Evolutionary conservation across 352 stramenopile species (phyloP), one percentile per base, ranked within the genome.

Genomic region (Phytophthora tubulina): DNA sequence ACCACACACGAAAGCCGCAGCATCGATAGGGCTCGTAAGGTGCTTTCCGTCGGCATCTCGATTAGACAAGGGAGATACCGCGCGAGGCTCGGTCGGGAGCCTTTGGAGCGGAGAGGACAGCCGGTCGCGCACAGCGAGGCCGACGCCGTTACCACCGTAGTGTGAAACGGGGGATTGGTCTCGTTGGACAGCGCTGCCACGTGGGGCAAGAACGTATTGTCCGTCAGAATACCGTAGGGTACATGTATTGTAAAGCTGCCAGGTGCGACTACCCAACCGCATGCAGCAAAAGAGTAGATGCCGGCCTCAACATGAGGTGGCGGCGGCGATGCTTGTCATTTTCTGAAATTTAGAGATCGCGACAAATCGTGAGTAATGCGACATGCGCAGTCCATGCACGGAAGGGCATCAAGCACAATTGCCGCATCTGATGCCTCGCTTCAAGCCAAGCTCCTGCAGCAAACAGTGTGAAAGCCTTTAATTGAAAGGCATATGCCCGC

Each of bases 1-100:
- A 17, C 14, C 30, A 31, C 30, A 48, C 4, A 41, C 21, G 21
- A 27, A 27, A 27, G 21, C 21, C 21, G 21, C 21, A 27, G 21
- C 21, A 27, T 27, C 21, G 21, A 27, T 27, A 27, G 21, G 35
- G 35, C 35, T 27, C 9, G 36, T 48, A 27, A 15, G 14, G 39
- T 15, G 31, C 33, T 21, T 52, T 58, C 63, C 48, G 46, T 54
- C 30, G 46, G 21, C 31, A 66, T 59, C 54, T 58, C 56, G 54
- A 65, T 52, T 41, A 7, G 44, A 66, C 54, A 70, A 51, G 44
- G 32, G 31, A 46, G 32, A 46, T 54, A 35, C 56, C 56, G 45
- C 42, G 17, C 13, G 6, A 56, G 7, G 31, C 35, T 56, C 35
- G 32, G 14, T 15, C 5, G 4, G 53, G 41, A 59, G 45, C 54